These are phyloP conservation scores for Drosera capensis DNA, from an alignment of 148 eudicot species.

Conservation along the genomic window DNA sequence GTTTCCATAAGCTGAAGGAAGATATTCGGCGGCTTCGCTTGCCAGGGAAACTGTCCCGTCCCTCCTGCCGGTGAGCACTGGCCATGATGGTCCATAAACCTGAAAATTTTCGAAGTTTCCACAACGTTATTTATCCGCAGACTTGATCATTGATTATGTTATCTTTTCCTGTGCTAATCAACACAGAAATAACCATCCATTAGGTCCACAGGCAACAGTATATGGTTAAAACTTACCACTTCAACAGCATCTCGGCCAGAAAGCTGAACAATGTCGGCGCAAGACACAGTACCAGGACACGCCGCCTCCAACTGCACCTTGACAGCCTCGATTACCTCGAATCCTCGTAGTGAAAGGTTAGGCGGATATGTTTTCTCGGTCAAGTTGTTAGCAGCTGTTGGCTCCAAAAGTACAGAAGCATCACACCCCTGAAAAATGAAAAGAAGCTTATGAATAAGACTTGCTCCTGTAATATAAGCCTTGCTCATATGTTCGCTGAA, in stretches of 20 bases:
- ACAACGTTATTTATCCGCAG: neutral
- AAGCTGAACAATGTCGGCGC: neutral
- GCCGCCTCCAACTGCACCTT: neutral
- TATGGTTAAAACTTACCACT: neutral
- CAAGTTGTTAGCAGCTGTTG: neutral
- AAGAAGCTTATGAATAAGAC: neutral
- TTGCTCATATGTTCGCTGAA: too few relatives aligned
- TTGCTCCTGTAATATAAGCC: neutral
- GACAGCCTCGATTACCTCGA: neutral
- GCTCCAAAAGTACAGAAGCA: neutral
- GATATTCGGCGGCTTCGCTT: neutral
- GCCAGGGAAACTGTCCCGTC: neutral
- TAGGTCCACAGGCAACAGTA: too few relatives aligned
- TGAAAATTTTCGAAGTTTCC: neutral
- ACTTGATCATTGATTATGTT: neutral
- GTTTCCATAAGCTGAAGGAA: neutral
- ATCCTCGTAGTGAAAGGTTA: neutral
- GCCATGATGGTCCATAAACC: neutral
- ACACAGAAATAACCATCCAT: neutral
- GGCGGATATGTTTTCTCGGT: neutral
- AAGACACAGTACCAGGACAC: neutral
- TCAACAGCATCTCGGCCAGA: neutral
- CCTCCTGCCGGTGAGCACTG: neutral
- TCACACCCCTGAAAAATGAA: neutral
- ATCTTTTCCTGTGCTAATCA: neutral